These are phyloP conservation scores for Ganoderma sp. DNA, from an alignment of 1,284 basidiomycete genomes.

Conservation along the genomic window DNA sequence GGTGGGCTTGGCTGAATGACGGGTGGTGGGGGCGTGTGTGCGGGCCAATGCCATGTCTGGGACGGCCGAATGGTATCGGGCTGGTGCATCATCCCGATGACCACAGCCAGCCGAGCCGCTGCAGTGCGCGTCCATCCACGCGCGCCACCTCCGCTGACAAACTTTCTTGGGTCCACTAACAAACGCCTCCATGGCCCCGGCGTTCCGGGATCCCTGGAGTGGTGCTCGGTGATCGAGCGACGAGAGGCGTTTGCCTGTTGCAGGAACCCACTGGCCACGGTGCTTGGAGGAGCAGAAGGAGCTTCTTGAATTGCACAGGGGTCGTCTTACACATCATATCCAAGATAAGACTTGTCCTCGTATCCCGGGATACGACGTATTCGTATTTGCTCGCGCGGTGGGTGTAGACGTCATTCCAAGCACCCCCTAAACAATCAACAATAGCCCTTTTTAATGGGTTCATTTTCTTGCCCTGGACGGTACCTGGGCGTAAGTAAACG, in stretches of 20 bases:
- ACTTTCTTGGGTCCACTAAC: not conserved
- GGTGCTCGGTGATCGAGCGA: not conserved
- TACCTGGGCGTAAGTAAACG: too few species aligned
- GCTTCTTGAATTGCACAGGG: not conserved
- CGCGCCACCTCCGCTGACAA: slow-evolving; percentile 14
- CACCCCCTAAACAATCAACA: not conserved
- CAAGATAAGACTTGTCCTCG: not conserved
- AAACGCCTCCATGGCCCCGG: slow-evolving; percentile 2
- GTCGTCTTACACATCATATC: not conserved
- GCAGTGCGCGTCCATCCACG: not conserved
- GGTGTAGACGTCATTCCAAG: not conserved
- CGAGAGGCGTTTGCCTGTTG: not conserved
- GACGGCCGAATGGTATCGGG: slow-evolving; percentile 10
- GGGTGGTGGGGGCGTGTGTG: slow-evolving; percentile 13
- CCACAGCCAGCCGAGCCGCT: slow-evolving; percentile 8
- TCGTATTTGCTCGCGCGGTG: not conserved
- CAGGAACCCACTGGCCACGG: not conserved
- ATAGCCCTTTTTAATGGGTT: not conserved
- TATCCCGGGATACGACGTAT: not conserved
- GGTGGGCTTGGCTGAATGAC: slow-evolving; percentile 1
- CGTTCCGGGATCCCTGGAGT: not conserved
- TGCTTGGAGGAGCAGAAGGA: not conserved
- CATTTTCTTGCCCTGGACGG: not conserved
- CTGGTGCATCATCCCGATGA: slow-evolving; percentile 30
- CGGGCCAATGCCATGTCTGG: slow-evolving; percentile 20